A percentile compares a stretch with the other conserved stretches of the same genome.
These are phyloP conservation scores for Pleurotus giganteus DNA, from an alignment of 768 basidiomycete species.

Conservation along the genomic window DNA sequence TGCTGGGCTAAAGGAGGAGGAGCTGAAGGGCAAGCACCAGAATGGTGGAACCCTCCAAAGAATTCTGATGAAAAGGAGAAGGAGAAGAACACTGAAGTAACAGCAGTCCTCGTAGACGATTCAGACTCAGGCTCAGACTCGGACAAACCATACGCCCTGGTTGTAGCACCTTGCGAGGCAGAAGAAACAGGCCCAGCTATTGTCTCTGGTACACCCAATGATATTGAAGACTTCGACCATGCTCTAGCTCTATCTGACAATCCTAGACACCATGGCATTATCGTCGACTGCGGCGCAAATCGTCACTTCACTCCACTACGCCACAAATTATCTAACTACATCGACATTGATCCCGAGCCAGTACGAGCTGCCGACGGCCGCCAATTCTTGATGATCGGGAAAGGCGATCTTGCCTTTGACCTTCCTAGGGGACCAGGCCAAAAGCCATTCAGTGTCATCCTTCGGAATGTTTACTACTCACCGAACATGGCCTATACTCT, in stretches of 20 bases:
- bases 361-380: slow-evolving; percentile 27
- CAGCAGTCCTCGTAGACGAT: neutral
- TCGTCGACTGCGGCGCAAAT: slow-evolving; percentile 30
- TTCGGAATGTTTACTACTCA: slow-evolving; percentile 23
- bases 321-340: slow-evolving; percentile 23
- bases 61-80: neutral
- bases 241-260: neutral
- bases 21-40: slow-evolving; percentile 23
- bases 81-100: too few relatives aligned
- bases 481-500: slow-evolving; percentile 27
- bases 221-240: neutral
- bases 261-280: neutral
- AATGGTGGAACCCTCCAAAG: slow-evolving; percentile 4
- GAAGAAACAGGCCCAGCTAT: too few relatives aligned
- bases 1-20: slow-evolving; percentile 27
- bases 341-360: slow-evolving; percentile 14
- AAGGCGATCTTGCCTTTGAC: slow-evolving; percentile 23
- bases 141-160: neutral
- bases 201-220: too few relatives aligned
- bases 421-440: slow-evolving; percentile 20
- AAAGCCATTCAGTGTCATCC: slow-evolving; percentile 13
- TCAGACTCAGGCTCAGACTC: neutral
- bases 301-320: slow-evolving; percentile 30
- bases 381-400: slow-evolving; percentile 22
- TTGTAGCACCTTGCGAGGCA: too few relatives aligned